These are phyloP conservation scores for Cladorrhinum sp. DNA, from an alignment of 2,329 filamentous ascomycete species.

Conservation along the genomic window DNA sequence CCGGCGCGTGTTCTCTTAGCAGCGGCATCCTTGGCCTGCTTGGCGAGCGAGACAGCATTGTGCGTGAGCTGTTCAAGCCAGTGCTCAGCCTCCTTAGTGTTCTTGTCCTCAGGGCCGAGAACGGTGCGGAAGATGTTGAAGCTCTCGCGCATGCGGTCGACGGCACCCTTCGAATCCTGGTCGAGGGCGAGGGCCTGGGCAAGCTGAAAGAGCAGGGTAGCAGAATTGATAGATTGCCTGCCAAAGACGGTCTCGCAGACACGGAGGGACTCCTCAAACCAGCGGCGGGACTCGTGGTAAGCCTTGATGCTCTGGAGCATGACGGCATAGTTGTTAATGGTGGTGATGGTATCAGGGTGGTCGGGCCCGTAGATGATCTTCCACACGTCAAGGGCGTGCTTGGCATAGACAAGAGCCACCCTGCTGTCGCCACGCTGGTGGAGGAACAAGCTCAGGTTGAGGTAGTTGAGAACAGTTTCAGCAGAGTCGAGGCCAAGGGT, in stretches of 20 bases:
- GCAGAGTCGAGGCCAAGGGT: constrained; percentile 91
- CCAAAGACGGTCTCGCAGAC: constrained; percentile 90
- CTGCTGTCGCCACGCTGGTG: constrained; percentile 90
- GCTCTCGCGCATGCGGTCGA: constrained; percentile 91
- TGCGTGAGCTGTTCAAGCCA: constrained; percentile 97
- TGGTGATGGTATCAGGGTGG: constrained; percentile 97
- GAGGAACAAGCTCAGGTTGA: constrained; percentile 91
- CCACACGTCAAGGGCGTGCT: constrained; percentile 92
- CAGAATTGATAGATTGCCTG: constrained; percentile 85
- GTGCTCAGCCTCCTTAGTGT: constrained; percentile 95
- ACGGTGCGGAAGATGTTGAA: constrained; percentile 91
- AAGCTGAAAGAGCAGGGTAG: constrained; percentile 94
- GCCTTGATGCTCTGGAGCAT: constrained; percentile 96
- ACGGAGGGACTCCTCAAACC: constrained; percentile 90
- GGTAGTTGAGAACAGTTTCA: constrained; percentile 91
- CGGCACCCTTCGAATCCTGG: constrained; percentile 86
- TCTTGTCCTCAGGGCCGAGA: constrained; percentile 86
- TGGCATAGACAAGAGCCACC: constrained; percentile 81
- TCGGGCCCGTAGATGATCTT: constrained; percentile 92
- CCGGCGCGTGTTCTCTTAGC: constrained; percentile 68
- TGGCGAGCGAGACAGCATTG: constrained; percentile 90
- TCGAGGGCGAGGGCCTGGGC: constrained; percentile 95
- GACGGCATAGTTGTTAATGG: constrained; percentile 96
- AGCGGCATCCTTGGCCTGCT: constrained; percentile 85
- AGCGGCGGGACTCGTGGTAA: constrained; percentile 89